Percentiles rank a stretch among this genome's conserved stretches.
These are phyloP conservation scores for Akanthomyces muscarius DNA, from an alignment of 2,329 filamentous ascomycete species.

Conservation along the genomic window DNA sequence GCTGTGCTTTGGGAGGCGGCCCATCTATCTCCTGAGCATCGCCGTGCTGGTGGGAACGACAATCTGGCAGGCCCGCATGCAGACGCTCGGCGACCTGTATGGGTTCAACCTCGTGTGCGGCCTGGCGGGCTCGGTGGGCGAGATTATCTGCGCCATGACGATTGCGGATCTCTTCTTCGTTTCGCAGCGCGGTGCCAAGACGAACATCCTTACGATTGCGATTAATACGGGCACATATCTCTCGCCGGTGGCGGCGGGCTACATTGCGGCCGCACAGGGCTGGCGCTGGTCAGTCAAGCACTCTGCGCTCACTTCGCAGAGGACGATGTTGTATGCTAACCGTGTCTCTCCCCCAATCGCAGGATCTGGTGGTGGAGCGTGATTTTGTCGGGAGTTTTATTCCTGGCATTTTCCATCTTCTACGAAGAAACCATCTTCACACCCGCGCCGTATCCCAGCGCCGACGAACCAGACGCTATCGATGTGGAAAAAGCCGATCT, in stretches of 20 bases:
- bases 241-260: conserved; percentile 21
- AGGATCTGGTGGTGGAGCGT: conserved; percentile 24
- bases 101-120: conserved; percentile 20
- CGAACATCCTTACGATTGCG: too few species aligned
- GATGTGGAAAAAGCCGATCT: too few species aligned
- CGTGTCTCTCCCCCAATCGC: too few species aligned
- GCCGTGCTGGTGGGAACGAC: not conserved
- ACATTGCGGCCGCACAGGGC: conserved; percentile 22
- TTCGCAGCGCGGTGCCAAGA: conserved; percentile 22
- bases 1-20: conserved; percentile 32
- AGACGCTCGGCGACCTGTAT: too few species aligned
- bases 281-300: conserved; percentile 23
- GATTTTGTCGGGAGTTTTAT: not conserved
- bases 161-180: conserved; percentile 32
- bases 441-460: too few species aligned
- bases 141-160: conserved; percentile 36
- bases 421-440: not conserved
- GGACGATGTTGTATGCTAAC: too few species aligned
- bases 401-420: not conserved
- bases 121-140: conserved; percentile 35
- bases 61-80: too few species aligned
- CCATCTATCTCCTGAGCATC: conserved; percentile 27
- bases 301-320: too few species aligned
- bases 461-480: too few species aligned
- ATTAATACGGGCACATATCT: not conserved